phyloP scores from a whole-genome alignment of 2,329 filamentous ascomycete genomes.

The Epichloe hybrida region DNA sequence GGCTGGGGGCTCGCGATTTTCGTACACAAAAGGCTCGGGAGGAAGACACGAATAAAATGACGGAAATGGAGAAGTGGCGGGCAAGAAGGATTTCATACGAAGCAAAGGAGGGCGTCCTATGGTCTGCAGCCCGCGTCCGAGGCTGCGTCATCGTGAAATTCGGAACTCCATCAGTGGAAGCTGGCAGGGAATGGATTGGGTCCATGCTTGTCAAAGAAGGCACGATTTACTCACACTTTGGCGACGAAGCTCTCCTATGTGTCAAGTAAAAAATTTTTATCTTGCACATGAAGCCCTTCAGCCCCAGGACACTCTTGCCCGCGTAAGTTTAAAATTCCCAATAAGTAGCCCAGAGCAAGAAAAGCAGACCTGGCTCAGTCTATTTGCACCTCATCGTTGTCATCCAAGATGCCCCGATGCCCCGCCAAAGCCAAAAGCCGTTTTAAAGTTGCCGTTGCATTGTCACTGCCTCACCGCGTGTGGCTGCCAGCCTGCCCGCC shows the following conservation, averaged over 20 bases:
- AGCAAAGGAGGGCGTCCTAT: conserved; percentile 49
- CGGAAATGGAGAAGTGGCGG: conserved; percentile 39
- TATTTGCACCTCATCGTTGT: too few species aligned
- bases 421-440: too few species aligned
- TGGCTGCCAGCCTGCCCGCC: neutral
- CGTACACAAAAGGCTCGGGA: conserved; percentile 36
- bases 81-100: conserved; percentile 43
- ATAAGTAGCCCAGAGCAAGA: too few species aligned
- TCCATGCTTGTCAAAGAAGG: conserved; percentile 63
- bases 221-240: conserved; percentile 57
- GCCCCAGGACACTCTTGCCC: too few species aligned
- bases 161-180: conserved; percentile 68
- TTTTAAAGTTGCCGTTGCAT: too few species aligned
- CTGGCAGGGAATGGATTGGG: conserved; percentile 66
- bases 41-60: conserved; percentile 20
- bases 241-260: conserved; percentile 69
- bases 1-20: conserved; percentile 76
- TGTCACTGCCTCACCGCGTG: too few species aligned
- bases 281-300: neutral
- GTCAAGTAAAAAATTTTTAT: conserved; percentile 32
- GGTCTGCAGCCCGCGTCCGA: conserved; percentile 69
- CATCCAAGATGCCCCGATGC: too few species aligned
- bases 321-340: too few species aligned
- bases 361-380: too few species aligned
- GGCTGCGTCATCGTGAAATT: conserved; percentile 89